Base-by-base conservation (phyloP, 108 stramenopile genomes). In the Cyclotella baltica region DNA sequence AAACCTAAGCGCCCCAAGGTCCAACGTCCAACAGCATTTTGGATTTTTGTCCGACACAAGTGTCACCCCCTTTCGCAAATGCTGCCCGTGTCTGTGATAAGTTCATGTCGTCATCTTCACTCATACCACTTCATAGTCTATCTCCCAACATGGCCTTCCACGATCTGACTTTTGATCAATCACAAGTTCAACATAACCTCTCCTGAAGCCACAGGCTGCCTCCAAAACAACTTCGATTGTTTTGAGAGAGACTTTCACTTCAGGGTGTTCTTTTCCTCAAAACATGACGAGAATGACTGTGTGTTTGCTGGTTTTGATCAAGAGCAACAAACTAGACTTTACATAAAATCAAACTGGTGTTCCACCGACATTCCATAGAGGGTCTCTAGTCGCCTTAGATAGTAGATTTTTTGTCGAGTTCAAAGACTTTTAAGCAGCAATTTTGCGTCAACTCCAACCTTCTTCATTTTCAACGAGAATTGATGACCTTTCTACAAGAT, bases 81-180 rank as follows among this genome's bases (percentile, higher is more conserved):
- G 57, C 51, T 20, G 15, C n/a, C 51, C 51, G 20, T 20, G 4
- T 20, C n/a, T 4, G 51, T 19, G 20, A 52, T 18, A 10, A 4
- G 2, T 31, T 5, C 5, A 28, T 31, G 29, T 31, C 51, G 11
- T n/a, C 51, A n/a, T 52, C 51, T n/a, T n/a, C n/a, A n/a, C n/a
- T n/a, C n/a, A n/a, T n/a, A n/a, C n/a, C n/a, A 19, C 18, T 20
- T 10, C 19, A 10, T 13, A n/a, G 18, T n/a, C 11, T 31, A 19
- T 28, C 57, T 5, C 30, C 57, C 8, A 58, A 58, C 29, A 58
- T 58, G 57, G 57, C 57, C 5, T 58, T 58, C 57, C 57, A 58
- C 30, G 57, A 58, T 18, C 29, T 58, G 3, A 58, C 57, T 30
- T 5, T 4, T 6, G 6, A 18, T 18, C 30, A 28, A 4, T 4